Evolutionary conservation across 805 yeast species (phyloP).

Genomic region (Schizosaccharomyces cryophilus): DNA sequence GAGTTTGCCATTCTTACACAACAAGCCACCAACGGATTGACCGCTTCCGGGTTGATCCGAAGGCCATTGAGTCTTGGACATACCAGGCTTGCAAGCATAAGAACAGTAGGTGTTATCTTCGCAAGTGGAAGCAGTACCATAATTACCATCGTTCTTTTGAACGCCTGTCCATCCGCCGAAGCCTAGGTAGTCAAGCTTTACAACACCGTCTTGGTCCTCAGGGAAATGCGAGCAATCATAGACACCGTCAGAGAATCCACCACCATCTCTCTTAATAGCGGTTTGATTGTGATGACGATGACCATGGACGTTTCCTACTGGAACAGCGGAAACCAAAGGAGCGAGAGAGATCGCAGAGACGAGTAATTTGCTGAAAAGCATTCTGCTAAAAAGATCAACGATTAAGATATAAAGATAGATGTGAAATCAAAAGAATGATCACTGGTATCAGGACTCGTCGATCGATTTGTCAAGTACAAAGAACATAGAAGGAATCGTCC

Average conservation of each 20-base stretch:
- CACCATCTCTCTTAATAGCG: background rate
- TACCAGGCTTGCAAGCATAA: constrained; percentile 94
- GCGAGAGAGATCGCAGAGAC: too few relatives aligned
- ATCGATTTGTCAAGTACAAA: too few relatives aligned
- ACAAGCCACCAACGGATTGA: constrained; percentile 79
- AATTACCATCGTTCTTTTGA: constrained; percentile 23
- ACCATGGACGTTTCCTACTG: background rate
- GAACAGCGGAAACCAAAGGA: background rate
- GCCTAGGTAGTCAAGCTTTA: constrained; percentile 44
- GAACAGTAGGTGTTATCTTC: constrained; percentile 84
- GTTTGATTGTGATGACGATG: background rate
- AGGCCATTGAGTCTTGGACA: constrained; percentile 98
- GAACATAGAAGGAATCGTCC: too few relatives aligned
- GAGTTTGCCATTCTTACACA: constrained; percentile 56
- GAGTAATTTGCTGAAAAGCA: background rate
- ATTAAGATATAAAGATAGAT: background rate
- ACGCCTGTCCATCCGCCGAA: constrained; percentile 72
- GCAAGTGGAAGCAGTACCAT: constrained; percentile 40
- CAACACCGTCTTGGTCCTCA: constrained; percentile 54
- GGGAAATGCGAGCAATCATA: constrained; percentile 48
- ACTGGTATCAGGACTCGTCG: too few relatives aligned
- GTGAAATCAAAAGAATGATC: background rate
- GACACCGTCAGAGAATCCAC: constrained; percentile 46
- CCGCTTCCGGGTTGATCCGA: constrained; percentile 64
- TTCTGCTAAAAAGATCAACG: background rate